Evolutionary conservation across 495 filamentous ascomycete species (phyloP).

Genomic region (Aspergillus egyptiacus): DNA sequence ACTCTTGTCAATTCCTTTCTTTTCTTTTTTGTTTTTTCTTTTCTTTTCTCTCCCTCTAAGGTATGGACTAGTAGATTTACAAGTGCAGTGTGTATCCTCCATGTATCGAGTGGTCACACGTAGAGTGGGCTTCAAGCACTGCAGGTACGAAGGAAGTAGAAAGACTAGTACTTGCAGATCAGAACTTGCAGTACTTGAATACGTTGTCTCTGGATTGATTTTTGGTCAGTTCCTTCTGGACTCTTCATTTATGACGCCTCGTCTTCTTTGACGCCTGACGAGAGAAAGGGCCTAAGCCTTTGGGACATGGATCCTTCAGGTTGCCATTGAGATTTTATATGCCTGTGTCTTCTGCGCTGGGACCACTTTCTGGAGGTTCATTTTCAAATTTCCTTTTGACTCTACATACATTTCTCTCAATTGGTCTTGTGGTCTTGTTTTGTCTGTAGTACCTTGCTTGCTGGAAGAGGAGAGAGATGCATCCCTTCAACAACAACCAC

Average conservation of each 20-base stretch:
- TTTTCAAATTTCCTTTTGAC: background rate
- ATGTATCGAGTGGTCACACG: constrained; percentile 16
- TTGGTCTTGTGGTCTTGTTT: background rate
- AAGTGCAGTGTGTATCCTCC: constrained; percentile 1
- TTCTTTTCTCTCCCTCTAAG: too few relatives aligned
- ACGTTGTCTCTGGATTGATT: too few relatives aligned
- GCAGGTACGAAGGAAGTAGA: constrained; percentile 10
- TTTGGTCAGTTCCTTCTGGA: too few relatives aligned
- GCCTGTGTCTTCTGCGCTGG: background rate
- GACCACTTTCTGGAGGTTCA: background rate
- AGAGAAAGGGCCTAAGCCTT: background rate
- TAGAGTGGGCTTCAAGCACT: constrained; percentile 8
- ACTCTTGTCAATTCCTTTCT: too few relatives aligned
- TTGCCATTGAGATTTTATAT: constrained; percentile 2
- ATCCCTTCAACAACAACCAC: constrained; percentile 20
- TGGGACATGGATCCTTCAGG: background rate
- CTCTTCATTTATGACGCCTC: constrained; percentile 4
- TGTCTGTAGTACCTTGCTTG: too few relatives aligned
- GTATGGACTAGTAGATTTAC: constrained; percentile 8
- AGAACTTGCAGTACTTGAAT: constrained; percentile 4
- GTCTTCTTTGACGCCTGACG: background rate
- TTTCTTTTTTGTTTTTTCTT: too few relatives aligned
- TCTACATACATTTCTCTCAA: constrained; percentile 1
- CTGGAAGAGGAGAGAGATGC: constrained; percentile 19
- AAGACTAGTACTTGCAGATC: background rate